Evolutionary conservation across 202 grass and related monocot species (phyloP), one percentile per base, ranked within the genome.

Genomic region (Saccharum hybrid): DNA sequence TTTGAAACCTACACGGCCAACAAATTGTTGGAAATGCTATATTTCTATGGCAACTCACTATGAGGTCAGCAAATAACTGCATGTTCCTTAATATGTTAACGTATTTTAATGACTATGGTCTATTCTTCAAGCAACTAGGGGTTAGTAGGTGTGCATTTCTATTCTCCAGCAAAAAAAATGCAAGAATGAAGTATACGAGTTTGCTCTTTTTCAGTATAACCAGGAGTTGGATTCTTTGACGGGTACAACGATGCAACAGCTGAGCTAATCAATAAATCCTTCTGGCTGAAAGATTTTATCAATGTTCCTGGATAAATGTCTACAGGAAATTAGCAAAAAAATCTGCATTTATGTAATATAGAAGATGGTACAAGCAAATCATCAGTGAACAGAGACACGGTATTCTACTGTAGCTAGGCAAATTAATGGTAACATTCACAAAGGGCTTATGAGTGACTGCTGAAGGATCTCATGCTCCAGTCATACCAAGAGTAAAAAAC

Each of bases 401-500:
- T 16, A 56, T 57, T 57, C 76, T 60, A 74, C 30, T 39, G 7
- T 80, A 43, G 13, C 18, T 28, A 75, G 18, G 51, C 13, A 19
- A 31, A 3, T 40, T 9, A 12, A 56, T 6, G 3, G n/a, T 26
- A 45, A 69, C 23, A 71, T 12, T 37, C 5, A 10, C 26, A 74
- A 78, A 63, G 19, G 30, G 8, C 0, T 15, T 49, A 66, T 10
- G 0, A 12, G 39, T 70, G 7, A 48, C 7, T 14, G 15, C 63
- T 71, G 18, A 45, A 72, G 38, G 42, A 19, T 65, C 16, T 56
- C 51, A 22, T 41, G 11, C 12, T 54, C 73, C 22, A 42, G 6
- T 78, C 38, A 75, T 36, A 81, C 61, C 1, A 83, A 48, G 37
- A 83, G 2, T 78, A 39, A 21, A 71, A 46, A 52, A 36, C 18